phyloP scores from a whole-genome alignment of 2,329 filamentous ascomycete species.

The Trichoderma koningiopsis region DNA sequence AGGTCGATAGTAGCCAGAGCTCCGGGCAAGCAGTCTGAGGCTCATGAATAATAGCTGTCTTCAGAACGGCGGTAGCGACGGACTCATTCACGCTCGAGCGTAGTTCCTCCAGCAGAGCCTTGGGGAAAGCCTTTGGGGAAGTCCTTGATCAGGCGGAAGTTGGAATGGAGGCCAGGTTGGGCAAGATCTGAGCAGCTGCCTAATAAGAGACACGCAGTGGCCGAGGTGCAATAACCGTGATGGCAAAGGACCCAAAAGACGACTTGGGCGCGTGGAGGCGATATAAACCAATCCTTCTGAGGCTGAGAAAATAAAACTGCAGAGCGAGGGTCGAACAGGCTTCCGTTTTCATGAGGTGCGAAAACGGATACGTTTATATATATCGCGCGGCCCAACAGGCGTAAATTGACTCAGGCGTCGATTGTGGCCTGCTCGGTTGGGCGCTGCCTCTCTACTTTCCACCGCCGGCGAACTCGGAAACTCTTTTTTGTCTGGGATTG shows the following conservation, averaged over 20 bases:
- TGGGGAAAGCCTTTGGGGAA: not conserved
- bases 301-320: not conserved
- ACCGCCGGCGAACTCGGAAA: not conserved
- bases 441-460: constrained; percentile 1
- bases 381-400: not conserved
- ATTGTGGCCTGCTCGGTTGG: not conserved
- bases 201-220: not conserved
- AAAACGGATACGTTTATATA: not conserved
- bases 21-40: constrained; percentile 1
- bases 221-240: not conserved
- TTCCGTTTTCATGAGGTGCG: not conserved
- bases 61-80: not conserved
- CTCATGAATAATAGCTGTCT: not conserved
- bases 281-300: not conserved
- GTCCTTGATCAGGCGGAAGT: not conserved
- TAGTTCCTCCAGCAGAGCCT: not conserved
- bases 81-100: not conserved
- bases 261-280: not conserved
- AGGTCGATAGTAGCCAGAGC: not conserved
- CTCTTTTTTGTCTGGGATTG: not conserved
- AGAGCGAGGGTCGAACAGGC: not conserved
- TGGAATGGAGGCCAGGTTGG: not conserved
- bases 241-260: not conserved
- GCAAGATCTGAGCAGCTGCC: not conserved
- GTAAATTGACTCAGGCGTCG: not conserved